Evolutionary conservation across 192 early-diverging fungal species (phyloP), one percentile per base, ranked within the genome.

Genomic region (Coemansia sp.): DNA sequence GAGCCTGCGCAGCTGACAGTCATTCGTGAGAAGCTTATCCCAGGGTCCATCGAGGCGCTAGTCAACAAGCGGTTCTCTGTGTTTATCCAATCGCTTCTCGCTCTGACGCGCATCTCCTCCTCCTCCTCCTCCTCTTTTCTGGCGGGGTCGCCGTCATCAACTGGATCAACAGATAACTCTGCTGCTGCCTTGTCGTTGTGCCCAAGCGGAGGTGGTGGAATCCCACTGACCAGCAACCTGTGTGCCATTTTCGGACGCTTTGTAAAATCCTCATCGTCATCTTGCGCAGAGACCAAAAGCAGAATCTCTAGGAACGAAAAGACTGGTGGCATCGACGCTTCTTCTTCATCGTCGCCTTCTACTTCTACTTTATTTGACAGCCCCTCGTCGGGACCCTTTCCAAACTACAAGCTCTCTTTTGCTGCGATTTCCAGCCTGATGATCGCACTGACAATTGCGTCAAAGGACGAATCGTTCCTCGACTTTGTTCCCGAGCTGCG

Each of bases 191-290:
- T 14, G 15, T 57, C 29, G 32, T 52, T n/a, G 29, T 33, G 34
- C 1, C 55, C 55, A 57, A n/a, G 38, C 1, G 38, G 55, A n/a
- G 5, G 33, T 33, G 64, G 66, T 62, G 40, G 32, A 7, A 78
- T 78, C n/a, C 71, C 70, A 48, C 60, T 81, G 25, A 74, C 73
- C 34, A 75, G 66, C 66, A 75, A 71, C 19, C 40, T 71, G 35
- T 69, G 66, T 32, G 69, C 69, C 1, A 75, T 81, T 14, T 75
- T 81, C 48, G 76, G 72, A 8, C 40, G 58, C 19, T 17, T 50
- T 5, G 22, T 63, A 15, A 61, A 36, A 36, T 57, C 55, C 3
- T 57, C 55, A n/a, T 57, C 33, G 9, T 57, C 55, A n/a, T 57
- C 53, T 5, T 15, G n/a, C 9, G 50, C 50, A 14, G 50, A 20